Base-by-base conservation (phyloP, 108 stramenopile species). In the Fragilaria crotonensis region DNA sequence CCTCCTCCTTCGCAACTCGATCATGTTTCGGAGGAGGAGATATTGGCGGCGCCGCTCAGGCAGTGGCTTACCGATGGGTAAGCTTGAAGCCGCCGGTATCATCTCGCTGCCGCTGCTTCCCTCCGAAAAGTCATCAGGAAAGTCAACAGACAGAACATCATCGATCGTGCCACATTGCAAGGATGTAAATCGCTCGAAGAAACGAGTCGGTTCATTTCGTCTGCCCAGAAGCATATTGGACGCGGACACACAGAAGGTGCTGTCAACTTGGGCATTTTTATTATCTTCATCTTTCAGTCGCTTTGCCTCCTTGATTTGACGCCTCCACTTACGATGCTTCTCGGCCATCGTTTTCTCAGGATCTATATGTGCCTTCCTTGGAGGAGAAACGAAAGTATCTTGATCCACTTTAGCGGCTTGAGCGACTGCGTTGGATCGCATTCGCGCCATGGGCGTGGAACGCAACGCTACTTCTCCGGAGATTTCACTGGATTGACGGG, bases 321-420 rank as follows among this genome's bases (percentile, higher is more conserved):
- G 29, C 25, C 60, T 68, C 67, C 67, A 68, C 27, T 65, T 68
- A 4, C 33, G 51, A 30, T 64, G 53, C 23, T 60, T 64, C 30
- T 64, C 64, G 4, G 45, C 57, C 49, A 59, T 66, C n/a, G 61
- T 33, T 47, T 75, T 48, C 3, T 65, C 59, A 2, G 11, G 30
- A 57, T 58, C 57, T 57, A 49, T n/a, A 23, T 17, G 7, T 9
- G 7, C 9, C n/a, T 5, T 17, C 49, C 7, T 51, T 17, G 7
- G 49, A 41, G 7, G 36, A 41, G 7, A 11, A 7, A 41, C 11
- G 36, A 11, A 11, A 41, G 11, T 14, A 7, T 7, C 36, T 11
- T 7, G 36, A 11, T 11, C 14, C 14, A 41, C 7, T 41, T 51
- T n/a, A 9, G 19, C 5, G n/a, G 19, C n/a, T 9, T 51, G 14